Evolutionary conservation across 2,329 filamentous ascomycete species (phyloP), one percentile per base, ranked within the genome.

Genomic region (Phyllosticta citribraziliensis): DNA sequence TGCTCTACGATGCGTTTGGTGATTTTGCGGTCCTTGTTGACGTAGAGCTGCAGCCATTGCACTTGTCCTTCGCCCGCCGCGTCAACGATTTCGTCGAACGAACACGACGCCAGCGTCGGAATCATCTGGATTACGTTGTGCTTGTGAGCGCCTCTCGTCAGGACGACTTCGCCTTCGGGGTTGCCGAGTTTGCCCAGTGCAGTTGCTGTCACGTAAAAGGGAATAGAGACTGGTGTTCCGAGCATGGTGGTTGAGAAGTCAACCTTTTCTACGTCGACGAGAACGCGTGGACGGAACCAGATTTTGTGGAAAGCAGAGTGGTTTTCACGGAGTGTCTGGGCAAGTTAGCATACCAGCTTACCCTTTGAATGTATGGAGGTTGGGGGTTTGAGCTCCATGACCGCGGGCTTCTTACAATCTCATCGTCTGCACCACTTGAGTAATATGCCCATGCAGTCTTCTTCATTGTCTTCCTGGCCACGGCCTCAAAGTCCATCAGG

Each of bases 121-220:
- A 99, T 97, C 94, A 99, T 99, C 76, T 99, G 94, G 64, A 97
- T 84, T 57, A 97, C 88, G 70, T 92, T 85, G 80, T 97, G 93
- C 70, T 88, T 89, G 72, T 83, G 82, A 1, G 94, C 88, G 17
- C 91, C 91, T 62, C 86, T 83, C 0, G 94, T 97, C 62, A 99
- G 82, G 10, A 96, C 80, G 5, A 97, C 91, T 75, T 99, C 94
- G 67, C 94, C 94, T 74, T 97, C 94, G 0, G 88, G 88, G 72
- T 99, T 83, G 62, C 94, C 94, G 3, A 99, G 85, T 76, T 97
- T 97, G 67, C 94, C 94, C 8, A 99, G 83, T 0, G 94, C 94
- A 6, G 94, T 97, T 53, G 94, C 94, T 1, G 94, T 97, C 20
- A 99, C 88, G 77, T 99, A 99, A 78, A 97, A 95, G 22, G 94